Conservation (phyloP, 1,139 yeast species). For the Sugiyamaella xylanicola region DNA sequence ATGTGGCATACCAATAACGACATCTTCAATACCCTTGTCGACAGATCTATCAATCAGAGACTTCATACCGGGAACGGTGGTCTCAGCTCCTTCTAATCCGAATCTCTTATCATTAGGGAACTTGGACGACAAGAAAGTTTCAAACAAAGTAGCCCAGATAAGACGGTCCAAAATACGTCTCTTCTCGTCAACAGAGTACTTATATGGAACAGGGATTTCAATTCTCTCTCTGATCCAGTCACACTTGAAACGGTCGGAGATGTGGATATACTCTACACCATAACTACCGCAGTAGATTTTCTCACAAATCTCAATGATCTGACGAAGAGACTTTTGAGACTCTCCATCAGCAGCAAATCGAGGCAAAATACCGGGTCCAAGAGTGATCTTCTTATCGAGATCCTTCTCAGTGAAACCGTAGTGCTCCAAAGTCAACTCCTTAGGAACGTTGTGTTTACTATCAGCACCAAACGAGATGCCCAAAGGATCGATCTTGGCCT, state of each 20-base stretch:
- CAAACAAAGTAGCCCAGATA: conserved; percentile 96
- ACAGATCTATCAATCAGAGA: conserved; percentile 93
- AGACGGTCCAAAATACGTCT: conserved; percentile 95
- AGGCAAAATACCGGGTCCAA: conserved; percentile 98
- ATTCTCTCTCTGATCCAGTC: conserved; percentile 98
- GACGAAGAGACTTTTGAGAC: conserved; percentile 65
- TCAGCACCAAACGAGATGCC: conserved; percentile 74
- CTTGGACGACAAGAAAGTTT: conserved; percentile 86
- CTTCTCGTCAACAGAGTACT: conserved; percentile 85
- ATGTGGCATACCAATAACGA: conserved; percentile 99
- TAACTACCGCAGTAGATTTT: conserved; percentile 81
- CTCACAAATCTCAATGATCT: conserved; percentile 78
- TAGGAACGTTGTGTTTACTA: conserved; percentile 63
- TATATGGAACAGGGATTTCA: conserved; percentile 87
- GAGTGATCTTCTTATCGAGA: conserved; percentile 75
- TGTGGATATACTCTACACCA: conserved; percentile 95
- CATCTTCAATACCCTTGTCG: conserved; percentile 90
- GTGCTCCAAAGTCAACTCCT: conserved; percentile 86
- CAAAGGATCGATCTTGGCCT: conserved; percentile 93
- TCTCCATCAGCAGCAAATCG: conserved; percentile 72
- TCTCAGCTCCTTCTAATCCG: conserved; percentile 98
- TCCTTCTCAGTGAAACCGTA: conserved; percentile 90
- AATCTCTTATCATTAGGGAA: conserved; percentile 98
- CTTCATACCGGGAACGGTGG: conserved; percentile 96
- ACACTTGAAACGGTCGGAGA: conserved; percentile 92